Evolutionary conservation across 768 basidiomycete genomes (phyloP), one percentile per base, ranked within the genome.

Genomic region (Trametes cingulata): DNA sequence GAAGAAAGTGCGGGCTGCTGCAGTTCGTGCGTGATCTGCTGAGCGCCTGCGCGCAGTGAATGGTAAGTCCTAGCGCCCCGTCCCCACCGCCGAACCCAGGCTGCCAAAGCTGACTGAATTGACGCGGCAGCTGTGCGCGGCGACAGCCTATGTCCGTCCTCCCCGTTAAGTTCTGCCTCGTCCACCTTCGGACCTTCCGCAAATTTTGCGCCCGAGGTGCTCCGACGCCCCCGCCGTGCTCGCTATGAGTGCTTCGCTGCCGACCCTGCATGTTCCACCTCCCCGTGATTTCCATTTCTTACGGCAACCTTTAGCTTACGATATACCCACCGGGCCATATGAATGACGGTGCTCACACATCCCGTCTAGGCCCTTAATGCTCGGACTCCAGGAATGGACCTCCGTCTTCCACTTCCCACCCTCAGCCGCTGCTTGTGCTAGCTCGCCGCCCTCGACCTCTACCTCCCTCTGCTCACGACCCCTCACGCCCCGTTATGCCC

Each of bases 1-100:
- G 67, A 40, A 12, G 69, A 68, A 42, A 52, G 65, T 2, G 27
- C 64, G 6, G 76, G 77, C 1, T 74, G 77, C 54, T 79, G 78
- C 47, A 67, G 69, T 6, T 71, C 75, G 7, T 80, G 78, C 65
- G 62, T 74, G 13, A 71, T 81, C 7, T 79, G 76, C 58, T 81
- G 61, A 65, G 60, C 27, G 58, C 27, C n/a, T 24, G 47, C 45
- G 22, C 33, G 29, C 14, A 20, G 25, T 25, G 4, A 43, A 19
- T 33, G 43, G 48, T 29, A 13, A 33, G 47, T 39, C 46, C 22
- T 8, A 19, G 14, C 43, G 45, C 19, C 51, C 10, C 14, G 60
- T n/a, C n/a, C n/a, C n/a, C n/a, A 24, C 43, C 13, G 57, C 36
- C 33, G 6, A 49, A 59, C 50, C 50, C 19, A 17, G 47, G 8